Conservation (phyloP, 306 rosid genomes). For the Carpinus viminea region DNA sequence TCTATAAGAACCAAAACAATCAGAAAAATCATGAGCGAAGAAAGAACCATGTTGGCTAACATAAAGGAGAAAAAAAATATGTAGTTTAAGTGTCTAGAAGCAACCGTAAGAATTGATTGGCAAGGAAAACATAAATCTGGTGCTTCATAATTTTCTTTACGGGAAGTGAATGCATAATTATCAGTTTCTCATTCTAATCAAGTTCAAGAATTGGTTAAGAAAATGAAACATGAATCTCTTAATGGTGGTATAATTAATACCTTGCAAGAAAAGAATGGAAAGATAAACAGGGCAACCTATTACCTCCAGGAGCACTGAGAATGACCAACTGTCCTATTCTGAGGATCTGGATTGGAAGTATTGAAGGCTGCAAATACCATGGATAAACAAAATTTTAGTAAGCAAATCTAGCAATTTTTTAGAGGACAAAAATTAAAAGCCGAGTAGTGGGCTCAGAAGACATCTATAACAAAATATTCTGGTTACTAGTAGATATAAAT, state of each 20-base stretch:
- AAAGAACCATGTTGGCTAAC: slow-evolving; percentile 10
- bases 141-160: background rate
- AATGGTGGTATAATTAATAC: background rate
- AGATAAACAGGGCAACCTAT: slow-evolving; percentile 20
- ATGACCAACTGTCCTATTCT: slow-evolving; percentile 76
- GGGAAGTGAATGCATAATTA: background rate
- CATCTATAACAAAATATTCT: background rate
- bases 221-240: background rate
- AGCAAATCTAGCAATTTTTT: slow-evolving; percentile 6
- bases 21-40: slow-evolving; percentile 10
- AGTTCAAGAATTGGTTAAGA: background rate
- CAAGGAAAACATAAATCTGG: background rate
- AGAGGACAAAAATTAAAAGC: background rate
- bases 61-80: background rate
- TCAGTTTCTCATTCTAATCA: background rate
- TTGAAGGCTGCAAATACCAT: slow-evolving; percentile 71
- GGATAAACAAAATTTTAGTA: slow-evolving; percentile 10
- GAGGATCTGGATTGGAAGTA: slow-evolving; percentile 92
- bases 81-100: background rate
- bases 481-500: background rate
- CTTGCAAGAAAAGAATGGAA: slow-evolving; percentile 6
- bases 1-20: slow-evolving; percentile 46
- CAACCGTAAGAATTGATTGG: background rate
- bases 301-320: slow-evolving; percentile 94
- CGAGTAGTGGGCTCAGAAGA: slow-evolving; percentile 5